These are phyloP conservation scores for Parasarocladium wereldwijsianum DNA, from an alignment of 2,329 filamentous ascomycete species.

Conservation along the genomic window DNA sequence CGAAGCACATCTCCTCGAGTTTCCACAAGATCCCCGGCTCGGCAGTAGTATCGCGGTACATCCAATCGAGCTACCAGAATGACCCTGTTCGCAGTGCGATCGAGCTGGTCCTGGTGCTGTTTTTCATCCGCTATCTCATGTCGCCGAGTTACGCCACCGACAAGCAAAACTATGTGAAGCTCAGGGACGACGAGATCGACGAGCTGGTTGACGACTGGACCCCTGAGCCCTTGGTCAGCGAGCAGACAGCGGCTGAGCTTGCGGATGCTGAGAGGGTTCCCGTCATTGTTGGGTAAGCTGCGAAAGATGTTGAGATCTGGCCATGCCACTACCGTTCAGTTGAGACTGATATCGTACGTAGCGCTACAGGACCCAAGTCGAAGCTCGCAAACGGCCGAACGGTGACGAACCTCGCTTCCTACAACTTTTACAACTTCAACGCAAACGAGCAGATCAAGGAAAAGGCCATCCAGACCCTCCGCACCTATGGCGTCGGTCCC, in stretches of 20 bases:
- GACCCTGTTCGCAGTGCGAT: conserved; percentile 89
- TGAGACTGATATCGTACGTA: conserved; percentile 19
- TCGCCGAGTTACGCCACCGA: conserved; percentile 85
- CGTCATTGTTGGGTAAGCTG: conserved; percentile 68
- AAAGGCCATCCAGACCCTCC: conserved; percentile 83
- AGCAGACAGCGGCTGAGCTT: conserved; percentile 61
- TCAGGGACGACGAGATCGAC: conserved; percentile 93
- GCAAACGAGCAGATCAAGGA: conserved; percentile 86
- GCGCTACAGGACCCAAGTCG: conserved; percentile 76
- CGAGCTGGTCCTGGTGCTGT: conserved; percentile 85
- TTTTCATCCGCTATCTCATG: conserved; percentile 86
- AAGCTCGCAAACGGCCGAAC: conserved; percentile 81
- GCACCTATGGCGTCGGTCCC: conserved; percentile 90
- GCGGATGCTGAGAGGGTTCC: conserved; percentile 72
- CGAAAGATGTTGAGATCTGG: not conserved
- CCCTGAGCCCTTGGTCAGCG: conserved; percentile 75
- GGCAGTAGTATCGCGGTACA: conserved; percentile 85
- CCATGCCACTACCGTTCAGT: conserved; percentile 4
- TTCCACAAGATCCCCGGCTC: conserved; percentile 92
- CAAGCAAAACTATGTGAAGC: conserved; percentile 75
- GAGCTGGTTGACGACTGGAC: conserved; percentile 94
- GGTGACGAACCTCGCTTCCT: conserved; percentile 84
- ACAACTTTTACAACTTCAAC: conserved; percentile 97
- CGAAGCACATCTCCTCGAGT: conserved; percentile 39
- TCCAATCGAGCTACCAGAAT: conserved; percentile 94